Evolutionary conservation across 2,329 filamentous ascomycete genomes (phyloP), one percentile per base, ranked within the genome.

Genomic region (Nigrograna mackinnonii): DNA sequence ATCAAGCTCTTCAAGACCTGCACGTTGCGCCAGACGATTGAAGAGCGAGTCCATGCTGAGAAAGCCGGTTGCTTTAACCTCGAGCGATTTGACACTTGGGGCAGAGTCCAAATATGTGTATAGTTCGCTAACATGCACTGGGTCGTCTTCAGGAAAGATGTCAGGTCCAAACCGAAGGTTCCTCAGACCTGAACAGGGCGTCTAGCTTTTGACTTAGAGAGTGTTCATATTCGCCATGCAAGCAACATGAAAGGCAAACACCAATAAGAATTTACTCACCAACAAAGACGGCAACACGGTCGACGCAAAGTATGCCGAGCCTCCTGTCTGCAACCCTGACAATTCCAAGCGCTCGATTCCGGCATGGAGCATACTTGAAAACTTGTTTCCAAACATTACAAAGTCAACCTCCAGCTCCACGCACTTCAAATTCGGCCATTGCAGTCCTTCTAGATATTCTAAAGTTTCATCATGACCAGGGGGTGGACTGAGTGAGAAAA

Each of bases 361-460:
- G 16, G 51, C 17, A 28, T 60, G 56, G 11, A 67, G 39, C 54
- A 66, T 57, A 3, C 34, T 22, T 18, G 28, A 26, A 18, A 64
- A 47, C n/a, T 39, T 42, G 21, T 46, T 40, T 4, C 54, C 53
- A 41, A 60, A 47, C 7, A 28, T 47, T 20, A 43, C 35, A 48
- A 62, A 59, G 35, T 66, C 60, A 6, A 65, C 35, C 34, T 64
- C 55, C 35, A 64, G 33, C 26, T 64, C 62, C 41, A 66, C 46
- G 28, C 33, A 56, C 42, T 55, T 62, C 39, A 66, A 32, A 6
- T 44, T 50, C 7, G 62, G 62, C 64, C 62, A 67, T 6, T 39
- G 6, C 26, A 66, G 46, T 22, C 45, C 49, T 18, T 52, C 48
- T 18, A 66, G 46, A 37, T 60, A 62, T 16, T 54, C 52, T 14